Base-by-base conservation (phyloP, 495 filamentous ascomycete species). In the Parmelia sp. region DNA sequence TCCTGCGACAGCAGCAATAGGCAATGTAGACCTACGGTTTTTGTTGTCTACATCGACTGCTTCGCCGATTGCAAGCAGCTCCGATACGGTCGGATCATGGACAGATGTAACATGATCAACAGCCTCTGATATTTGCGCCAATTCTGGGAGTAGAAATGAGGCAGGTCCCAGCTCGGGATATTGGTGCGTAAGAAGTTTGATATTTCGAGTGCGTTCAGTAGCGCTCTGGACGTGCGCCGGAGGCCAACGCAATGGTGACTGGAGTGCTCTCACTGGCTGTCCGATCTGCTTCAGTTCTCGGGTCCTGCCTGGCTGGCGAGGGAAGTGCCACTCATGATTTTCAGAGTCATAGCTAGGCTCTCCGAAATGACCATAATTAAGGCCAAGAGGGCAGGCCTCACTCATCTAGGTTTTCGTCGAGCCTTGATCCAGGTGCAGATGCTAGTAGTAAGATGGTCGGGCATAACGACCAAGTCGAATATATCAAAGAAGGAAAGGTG, bases 301-400 rank as follows among this genome's bases (percentile, higher is more conserved):
- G 23, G 21, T 10, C 7, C 57, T 60, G 51, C 57, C 36, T 10
- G 42, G 57, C n/a, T 67, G 72, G 23, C 80, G 72, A 64, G 78
- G 68, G 71, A 89, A 89, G 12, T 58, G 70, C 87, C 87, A 90
- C 65, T 74, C 51, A 42, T 78, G 74, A n/a, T 72, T 75, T 19
- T 83, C 80, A 25, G 73, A 61, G 66, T 81, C 73, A 71, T 88
- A 90, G 40, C 73, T 62, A 31, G 82, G 76, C 69, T 77, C 77
- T 69, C 87, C 87, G 63, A 86, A 70, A 70, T 88, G 84, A 78
- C 87, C 87, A 77, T 86, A 89, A 60, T 79, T 80, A 58, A 89
- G 81, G 79, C 82, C 81, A 71, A 72, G 76, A 23, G 71, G 66
- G 53, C 72, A 67, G 62, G 73, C 68, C 67, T 88, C 80, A 87